A percentile compares a stretch with the other conserved stretches of the same genome.
Conservation (phyloP, 805 yeast species). For the Teunomyces panamensis region DNA sequence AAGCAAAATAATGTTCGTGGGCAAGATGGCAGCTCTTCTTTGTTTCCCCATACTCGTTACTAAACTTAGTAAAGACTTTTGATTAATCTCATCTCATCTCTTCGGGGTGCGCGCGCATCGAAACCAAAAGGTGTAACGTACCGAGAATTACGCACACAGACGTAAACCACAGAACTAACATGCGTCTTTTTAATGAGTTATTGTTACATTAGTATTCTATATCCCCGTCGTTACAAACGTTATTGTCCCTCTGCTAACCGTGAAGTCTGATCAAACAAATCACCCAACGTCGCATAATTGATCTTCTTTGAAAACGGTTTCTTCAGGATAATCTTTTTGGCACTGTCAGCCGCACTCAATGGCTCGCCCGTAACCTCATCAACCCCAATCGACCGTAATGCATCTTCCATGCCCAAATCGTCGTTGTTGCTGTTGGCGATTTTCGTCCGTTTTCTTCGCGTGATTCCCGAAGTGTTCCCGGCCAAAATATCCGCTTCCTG, state of each 20-base stretch:
- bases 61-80: neutral
- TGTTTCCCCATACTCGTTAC: conserved; percentile 64
- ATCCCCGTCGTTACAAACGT: neutral
- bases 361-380: conserved; percentile 41
- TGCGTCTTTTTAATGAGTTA: too few relatives aligned
- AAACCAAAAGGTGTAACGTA: too few relatives aligned
- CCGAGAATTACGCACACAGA: neutral
- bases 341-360: conserved; percentile 72
- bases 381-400: conserved; percentile 40
- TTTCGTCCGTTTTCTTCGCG: conserved; percentile 36
- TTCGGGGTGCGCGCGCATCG: too few relatives aligned
- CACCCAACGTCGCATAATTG: conserved; percentile 79
- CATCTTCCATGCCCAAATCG: conserved; percentile 28
- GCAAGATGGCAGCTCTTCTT: conserved; percentile 89
- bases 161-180: neutral
- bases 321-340: conserved; percentile 70
- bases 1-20: conserved; percentile 84
- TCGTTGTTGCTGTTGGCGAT: conserved; percentile 16
- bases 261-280: conserved; percentile 27
- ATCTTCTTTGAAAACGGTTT: conserved; percentile 83
- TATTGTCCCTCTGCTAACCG: neutral
- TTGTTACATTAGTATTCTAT: neutral
- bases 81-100: neutral
- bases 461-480: conserved; percentile 56
- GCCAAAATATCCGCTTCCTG: conserved; percentile 83